phyloP scores from a whole-genome alignment of 768 basidiomycete genomes.

The Mycena amicta region DNA sequence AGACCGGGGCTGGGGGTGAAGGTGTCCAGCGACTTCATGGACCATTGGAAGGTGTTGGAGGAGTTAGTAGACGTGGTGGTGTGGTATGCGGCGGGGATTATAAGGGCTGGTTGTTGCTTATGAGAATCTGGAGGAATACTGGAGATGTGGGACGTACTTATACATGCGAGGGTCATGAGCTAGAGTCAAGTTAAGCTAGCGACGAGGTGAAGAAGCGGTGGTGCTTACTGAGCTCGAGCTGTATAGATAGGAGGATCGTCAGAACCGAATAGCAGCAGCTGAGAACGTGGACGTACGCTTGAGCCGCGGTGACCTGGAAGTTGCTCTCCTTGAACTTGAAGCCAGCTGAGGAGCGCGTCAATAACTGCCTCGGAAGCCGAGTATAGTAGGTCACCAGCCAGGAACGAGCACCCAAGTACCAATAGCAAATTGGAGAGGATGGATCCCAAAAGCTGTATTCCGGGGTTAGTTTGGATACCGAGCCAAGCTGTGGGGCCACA shows the following conservation, averaged over 20 bases:
- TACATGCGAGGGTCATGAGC: slow-evolving; percentile 85
- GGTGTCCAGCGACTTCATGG: slow-evolving; percentile 8
- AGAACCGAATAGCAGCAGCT: not conserved
- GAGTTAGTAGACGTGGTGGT: slow-evolving; percentile 38
- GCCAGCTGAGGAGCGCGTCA: slow-evolving; percentile 52
- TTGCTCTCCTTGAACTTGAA: slow-evolving; percentile 62
- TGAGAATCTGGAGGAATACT: too few species aligned
- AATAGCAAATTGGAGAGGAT: slow-evolving; percentile 89
- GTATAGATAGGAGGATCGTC: slow-evolving; percentile 5
- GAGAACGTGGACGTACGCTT: slow-evolving; percentile 58
- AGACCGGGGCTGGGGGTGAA: slow-evolving; percentile 49
- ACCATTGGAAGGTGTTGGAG: slow-evolving; percentile 3
- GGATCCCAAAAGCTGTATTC: slow-evolving; percentile 78
- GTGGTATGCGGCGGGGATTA: slow-evolving; percentile 89
- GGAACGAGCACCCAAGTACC: slow-evolving; percentile 88
- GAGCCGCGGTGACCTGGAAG: slow-evolving; percentile 86
- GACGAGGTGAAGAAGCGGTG: not conserved
- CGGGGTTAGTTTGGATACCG: not conserved
- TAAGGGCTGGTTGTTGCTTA: slow-evolving; percentile 74
- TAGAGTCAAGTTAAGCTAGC: slow-evolving; percentile 29
- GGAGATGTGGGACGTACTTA: slow-evolving; percentile 63
- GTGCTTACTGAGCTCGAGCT: slow-evolving; percentile 53
- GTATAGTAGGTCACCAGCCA: slow-evolving; percentile 59
- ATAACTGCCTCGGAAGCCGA: not conserved
- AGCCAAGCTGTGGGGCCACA: slow-evolving; percentile 24